These are phyloP conservation scores for Neurospora sp. DNA, from an alignment of 495 filamentous ascomycete genomes.

Conservation along the genomic window DNA sequence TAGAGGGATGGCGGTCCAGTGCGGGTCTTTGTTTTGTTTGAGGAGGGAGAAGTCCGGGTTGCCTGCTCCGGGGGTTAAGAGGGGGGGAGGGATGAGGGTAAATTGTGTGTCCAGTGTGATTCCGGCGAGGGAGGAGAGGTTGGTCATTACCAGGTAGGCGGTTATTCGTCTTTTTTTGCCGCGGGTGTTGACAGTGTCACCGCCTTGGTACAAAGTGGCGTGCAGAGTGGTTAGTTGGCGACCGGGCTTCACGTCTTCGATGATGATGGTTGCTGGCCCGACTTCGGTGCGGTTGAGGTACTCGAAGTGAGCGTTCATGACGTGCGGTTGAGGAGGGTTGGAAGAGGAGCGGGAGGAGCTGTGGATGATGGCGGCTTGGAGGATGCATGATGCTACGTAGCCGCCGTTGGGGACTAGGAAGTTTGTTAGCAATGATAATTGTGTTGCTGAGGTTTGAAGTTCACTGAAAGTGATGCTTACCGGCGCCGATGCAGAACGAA, in stretches of 20 bases:
- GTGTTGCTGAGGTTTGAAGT: too few relatives aligned
- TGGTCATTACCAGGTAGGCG: constrained; percentile 59
- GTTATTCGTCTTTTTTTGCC: constrained; percentile 19
- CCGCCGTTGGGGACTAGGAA: constrained; percentile 71
- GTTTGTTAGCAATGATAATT: background rate
- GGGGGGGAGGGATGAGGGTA: too few relatives aligned
- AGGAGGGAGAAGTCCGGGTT: too few relatives aligned
- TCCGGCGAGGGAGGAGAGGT: constrained; percentile 49
- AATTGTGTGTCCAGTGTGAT: constrained; percentile 45
- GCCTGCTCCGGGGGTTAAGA: too few relatives aligned
- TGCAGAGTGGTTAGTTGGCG: constrained; percentile 60
- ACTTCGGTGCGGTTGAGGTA: constrained; percentile 60
- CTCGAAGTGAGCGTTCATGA: constrained; percentile 58
- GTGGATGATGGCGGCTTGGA: constrained; percentile 50
- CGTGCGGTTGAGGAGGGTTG: constrained; percentile 51
- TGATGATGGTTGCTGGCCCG: constrained; percentile 51
- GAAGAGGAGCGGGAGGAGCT: constrained; percentile 44
- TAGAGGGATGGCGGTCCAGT: constrained; percentile 40
- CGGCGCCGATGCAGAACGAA: constrained; percentile 62
- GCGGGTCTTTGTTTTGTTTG: constrained; percentile 26
- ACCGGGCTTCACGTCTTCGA: constrained; percentile 67
- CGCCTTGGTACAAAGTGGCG: constrained; percentile 44
- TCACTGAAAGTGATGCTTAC: constrained; percentile 21
- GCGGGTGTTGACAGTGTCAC: too few relatives aligned
- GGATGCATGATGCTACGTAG: constrained; percentile 55